phyloP scores from a whole-genome alignment of 176 grass and related monocot species.

The Zoysia japonica region DNA sequence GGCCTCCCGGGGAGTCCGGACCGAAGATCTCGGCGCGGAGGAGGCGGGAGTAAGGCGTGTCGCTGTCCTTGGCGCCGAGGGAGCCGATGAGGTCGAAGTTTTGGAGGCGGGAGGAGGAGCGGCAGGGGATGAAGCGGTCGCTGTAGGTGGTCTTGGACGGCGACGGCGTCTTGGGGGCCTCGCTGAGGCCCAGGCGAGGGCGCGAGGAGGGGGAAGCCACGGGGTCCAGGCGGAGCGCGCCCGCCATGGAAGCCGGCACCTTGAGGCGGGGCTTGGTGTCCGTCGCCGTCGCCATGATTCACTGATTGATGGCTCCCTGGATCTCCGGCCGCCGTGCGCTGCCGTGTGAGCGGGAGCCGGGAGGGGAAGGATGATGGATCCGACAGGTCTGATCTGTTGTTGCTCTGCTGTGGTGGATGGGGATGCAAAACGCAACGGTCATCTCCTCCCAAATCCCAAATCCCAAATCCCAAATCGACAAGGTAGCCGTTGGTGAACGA shows the following conservation, averaged over 20 bases:
- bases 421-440: no score
- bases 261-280: constrained; percentile 61
- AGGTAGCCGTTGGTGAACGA: no score
- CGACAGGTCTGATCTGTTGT: no score
- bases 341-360: no score
- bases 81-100: constrained; percentile 74
- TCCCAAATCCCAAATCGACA: no score
- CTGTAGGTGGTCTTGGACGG: constrained; percentile 78
- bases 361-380: not conserved
- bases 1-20: constrained; percentile 19
- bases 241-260: constrained; percentile 72
- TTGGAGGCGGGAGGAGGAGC: constrained; percentile 89
- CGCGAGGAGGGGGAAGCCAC: constrained; percentile 1
- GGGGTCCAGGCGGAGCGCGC: constrained; percentile 64
- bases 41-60: constrained; percentile 68
- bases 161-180: constrained; percentile 74
- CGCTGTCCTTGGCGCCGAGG: constrained; percentile 42
- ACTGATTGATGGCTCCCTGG: no score
- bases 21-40: constrained; percentile 90
- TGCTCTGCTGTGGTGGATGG: no score
- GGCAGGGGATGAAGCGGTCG: constrained; percentile 95
- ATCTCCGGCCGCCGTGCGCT: no score
- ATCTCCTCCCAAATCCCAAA: no score
- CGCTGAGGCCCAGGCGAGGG: constrained; percentile 31
- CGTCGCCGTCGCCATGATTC: constrained; percentile 34